A percentile compares a stretch with the other conserved stretches of the same genome.
phyloP scores from a whole-genome alignment of 768 basidiomycete genomes.

The Boletales sp. region DNA sequence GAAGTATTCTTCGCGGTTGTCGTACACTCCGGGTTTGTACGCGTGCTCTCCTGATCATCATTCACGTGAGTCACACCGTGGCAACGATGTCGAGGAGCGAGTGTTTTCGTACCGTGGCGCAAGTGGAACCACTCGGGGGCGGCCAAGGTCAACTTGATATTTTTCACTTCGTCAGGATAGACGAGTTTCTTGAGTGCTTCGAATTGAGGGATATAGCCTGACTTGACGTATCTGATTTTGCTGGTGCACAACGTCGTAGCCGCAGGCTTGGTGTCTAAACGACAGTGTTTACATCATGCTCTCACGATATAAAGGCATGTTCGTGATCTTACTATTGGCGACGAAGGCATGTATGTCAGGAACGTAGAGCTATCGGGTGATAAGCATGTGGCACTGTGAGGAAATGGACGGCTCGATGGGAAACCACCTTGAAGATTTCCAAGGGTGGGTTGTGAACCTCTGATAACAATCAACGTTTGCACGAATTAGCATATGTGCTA shows the following conservation, averaged over 20 bases:
- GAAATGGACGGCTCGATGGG: no score
- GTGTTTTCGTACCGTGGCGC: slow-evolving; percentile 46
- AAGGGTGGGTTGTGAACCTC: slow-evolving; percentile 22
- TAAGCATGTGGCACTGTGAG: background rate
- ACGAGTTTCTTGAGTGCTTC: slow-evolving; percentile 57
- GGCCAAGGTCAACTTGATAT: slow-evolving; percentile 69
- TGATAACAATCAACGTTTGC: slow-evolving; percentile 4
- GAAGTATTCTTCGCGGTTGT: slow-evolving; percentile 40
- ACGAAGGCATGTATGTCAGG: slow-evolving; percentile 22
- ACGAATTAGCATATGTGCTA: background rate
- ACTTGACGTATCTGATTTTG: slow-evolving; percentile 58
- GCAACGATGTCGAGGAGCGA: background rate
- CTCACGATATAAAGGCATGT: background rate
- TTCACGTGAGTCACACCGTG: background rate
- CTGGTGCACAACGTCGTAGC: slow-evolving; percentile 37
- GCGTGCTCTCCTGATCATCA: slow-evolving; percentile 19
- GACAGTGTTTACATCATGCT: background rate
- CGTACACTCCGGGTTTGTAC: slow-evolving; percentile 16
- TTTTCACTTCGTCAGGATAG: slow-evolving; percentile 56
- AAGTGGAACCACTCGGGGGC: slow-evolving; percentile 73
- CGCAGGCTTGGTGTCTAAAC: slow-evolving; percentile 20
- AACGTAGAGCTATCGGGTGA: slow-evolving; percentile 19
- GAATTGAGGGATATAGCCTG: slow-evolving; percentile 64
- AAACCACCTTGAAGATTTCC: slow-evolving; percentile 23
- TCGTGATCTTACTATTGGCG: slow-evolving; percentile 11